Evolutionary conservation across 306 rosid species (phyloP), one percentile per base, ranked within the genome.

Genomic region (Morella rubra): DNA sequence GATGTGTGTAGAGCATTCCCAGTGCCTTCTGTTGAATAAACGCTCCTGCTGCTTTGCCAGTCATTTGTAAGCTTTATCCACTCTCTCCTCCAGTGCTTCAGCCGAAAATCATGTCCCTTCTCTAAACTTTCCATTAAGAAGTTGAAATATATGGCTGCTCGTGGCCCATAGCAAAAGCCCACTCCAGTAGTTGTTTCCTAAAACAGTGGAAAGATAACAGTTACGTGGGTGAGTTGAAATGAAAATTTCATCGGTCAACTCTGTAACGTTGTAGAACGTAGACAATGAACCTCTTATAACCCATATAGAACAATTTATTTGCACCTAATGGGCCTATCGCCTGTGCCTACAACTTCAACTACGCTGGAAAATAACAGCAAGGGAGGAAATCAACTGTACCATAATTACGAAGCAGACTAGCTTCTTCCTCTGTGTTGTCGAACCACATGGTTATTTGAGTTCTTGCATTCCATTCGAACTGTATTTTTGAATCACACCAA

Each of bases 391-490:
- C 58, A 53, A 46, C 62, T 81, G 44, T 89, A 93, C 98, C 98
- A 7, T 93, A 93, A 80, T 93, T 96, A 8, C 87, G 95, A 73
- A 93, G 98, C 72, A 93, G 84, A 77, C 98, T 91, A 54, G 98
- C 89, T 79, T 89, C 93, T 59, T 87, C 90, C 55, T 84, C 78
- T 24, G 91, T 67, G 93, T 89, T 93, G 90, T 93, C 98, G 59
- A 84, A 89, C 97, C 98, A 93, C 98, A 93, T 93, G 64, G 98
- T 93, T 85, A 93, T 88, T 85, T 93, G 97, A 58, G 96, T 91
- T 87, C 96, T 91, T 66, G 96, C 97, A 81, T 91, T 93, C 96
- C 98, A 93, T 85, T 93, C 98, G 80, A 76, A 93, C 96, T 89
- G 92, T 67, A 77, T 71, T 71, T 71, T 59, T 22, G 56, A 58